A percentile compares a stretch with the other conserved stretches of the same genome.
Evolutionary conservation across 345 rosid genomes (phyloP).

Genomic region (Raphanus sativus): DNA sequence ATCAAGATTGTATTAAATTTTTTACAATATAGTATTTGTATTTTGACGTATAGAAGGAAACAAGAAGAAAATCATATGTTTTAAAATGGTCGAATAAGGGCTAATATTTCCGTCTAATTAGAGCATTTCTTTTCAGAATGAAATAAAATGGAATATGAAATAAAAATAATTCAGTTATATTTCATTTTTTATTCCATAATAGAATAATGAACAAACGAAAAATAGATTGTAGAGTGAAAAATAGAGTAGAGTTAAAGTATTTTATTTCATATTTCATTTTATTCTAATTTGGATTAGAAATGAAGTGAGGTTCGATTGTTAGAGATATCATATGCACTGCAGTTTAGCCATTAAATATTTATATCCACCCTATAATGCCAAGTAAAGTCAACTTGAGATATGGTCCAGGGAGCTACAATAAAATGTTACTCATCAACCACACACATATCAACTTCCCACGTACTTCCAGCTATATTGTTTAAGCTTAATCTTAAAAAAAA

Average conservation of each 20-base stretch:
- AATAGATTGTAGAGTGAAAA: no score
- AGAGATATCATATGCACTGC: not conserved
- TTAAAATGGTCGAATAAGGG: not conserved
- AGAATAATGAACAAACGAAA: no score
- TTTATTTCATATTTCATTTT: no score
- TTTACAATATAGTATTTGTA: not conserved
- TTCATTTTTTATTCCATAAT: no score
- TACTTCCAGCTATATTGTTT: slow-evolving; percentile 8
- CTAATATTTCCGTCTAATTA: not conserved
- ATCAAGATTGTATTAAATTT: not conserved
- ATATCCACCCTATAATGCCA: not conserved
- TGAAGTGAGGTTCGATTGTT: no score
- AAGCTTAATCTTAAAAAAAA: not conserved
- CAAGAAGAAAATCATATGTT: not conserved
- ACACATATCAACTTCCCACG: slow-evolving; percentile 1
- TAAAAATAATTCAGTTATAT: no score
- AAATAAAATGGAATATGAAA: no score
- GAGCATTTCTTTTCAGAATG: no score
- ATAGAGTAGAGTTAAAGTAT: no score
- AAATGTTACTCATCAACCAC: not conserved
- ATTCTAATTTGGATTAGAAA: no score
- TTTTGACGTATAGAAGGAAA: not conserved
- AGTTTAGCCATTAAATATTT: slow-evolving; percentile 9
- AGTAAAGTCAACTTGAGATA: slow-evolving; percentile 1
- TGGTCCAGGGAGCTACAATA: slow-evolving; percentile 12